phyloP scores from a whole-genome alignment of 352 stramenopile genomes.

The Globisporangium okanoganense region DNA sequence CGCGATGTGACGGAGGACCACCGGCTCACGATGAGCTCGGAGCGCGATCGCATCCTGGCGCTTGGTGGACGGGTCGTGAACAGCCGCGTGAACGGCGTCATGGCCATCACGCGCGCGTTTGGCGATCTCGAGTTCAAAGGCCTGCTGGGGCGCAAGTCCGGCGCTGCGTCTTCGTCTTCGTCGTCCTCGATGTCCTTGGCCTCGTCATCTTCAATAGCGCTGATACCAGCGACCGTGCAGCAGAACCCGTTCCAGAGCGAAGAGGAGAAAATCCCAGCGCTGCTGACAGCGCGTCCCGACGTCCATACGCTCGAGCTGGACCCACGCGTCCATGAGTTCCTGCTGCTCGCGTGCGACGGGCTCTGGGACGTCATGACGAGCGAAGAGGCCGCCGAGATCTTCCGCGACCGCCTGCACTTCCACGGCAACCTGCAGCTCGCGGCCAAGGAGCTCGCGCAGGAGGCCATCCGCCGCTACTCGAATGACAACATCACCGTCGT shows the following conservation, averaged over 20 bases:
- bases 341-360: constrained; percentile 79
- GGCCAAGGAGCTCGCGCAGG: constrained; percentile 66
- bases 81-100: constrained; percentile 79
- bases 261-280: constrained; percentile 46
- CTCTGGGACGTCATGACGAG: constrained; percentile 82
- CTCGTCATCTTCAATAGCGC: constrained; percentile 1
- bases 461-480: constrained; percentile 65
- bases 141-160: constrained; percentile 17
- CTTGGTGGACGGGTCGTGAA: constrained; percentile 70
- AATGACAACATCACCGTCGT: constrained; percentile 85
- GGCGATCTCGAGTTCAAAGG: constrained; percentile 84
- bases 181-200: constrained; percentile 7
- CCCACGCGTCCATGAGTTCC: constrained; percentile 40
- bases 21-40: constrained; percentile 37
- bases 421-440: constrained; percentile 57
- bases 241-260: constrained; percentile 35
- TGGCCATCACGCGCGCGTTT: constrained; percentile 84
- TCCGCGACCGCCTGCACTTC: constrained; percentile 42
- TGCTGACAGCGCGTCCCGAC: constrained; percentile 55
- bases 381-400: constrained; percentile 51
- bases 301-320: constrained; percentile 39
- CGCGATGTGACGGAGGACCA: constrained; percentile 69
- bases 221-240: constrained; percentile 18
- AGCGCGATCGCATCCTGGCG: constrained; percentile 50
- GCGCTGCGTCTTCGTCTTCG: background rate